Evolutionary conservation across 176 grass and related monocot genomes (phyloP), one percentile per base, ranked within the genome.

Genomic region (Hyparrhenia diplandra): DNA sequence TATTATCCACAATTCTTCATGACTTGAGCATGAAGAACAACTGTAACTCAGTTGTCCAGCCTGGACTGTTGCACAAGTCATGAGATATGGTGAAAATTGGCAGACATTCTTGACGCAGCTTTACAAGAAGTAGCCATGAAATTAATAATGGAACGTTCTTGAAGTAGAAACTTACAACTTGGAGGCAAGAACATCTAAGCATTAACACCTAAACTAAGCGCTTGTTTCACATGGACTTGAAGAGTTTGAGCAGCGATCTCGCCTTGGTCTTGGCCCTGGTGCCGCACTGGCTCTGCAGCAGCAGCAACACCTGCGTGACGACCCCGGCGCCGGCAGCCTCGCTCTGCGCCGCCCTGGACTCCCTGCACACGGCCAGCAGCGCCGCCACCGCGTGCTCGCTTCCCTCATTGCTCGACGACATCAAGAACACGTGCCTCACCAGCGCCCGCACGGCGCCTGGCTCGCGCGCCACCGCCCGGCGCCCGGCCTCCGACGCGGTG

Each of bases 221-320:
- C n/a, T n/a, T n/a, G 69, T 58, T 73, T 78, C 88, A 98, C 83
- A 74, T 82, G 67, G 86, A 84, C 45, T 78, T 93, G 61, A 98
- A 59, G 37, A 98, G 80, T 78, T 93, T 89, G 47, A 98, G 92
- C 88, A 98, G 85, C 23, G 82, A 76, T 40, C 90, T 91, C 23
- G 88, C 92, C 84, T 88, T 91, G 60, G 60, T 62, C 82, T 91
- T 95, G 5, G 84, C 87, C 85, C 64, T 89, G 79, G 82, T 41
- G 62, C 88, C 80, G 83, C 96, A 89, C 71, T 95, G 96, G 82
- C 92, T 95, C 89, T 99, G 95, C 30, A 98, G 91, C 64, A 99
- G 92, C 77, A 95, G 75, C 72, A 95, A 83, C 54, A 86, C 24
- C 80, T 93, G 92, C 45, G 81, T 88, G 73, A 99, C 84, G 31